A percentile compares a stretch with the other conserved stretches of the same genome.
Evolutionary conservation across 2,329 filamentous ascomycete species (phyloP).

Genomic region (Ploettnerulaceae sp.): DNA sequence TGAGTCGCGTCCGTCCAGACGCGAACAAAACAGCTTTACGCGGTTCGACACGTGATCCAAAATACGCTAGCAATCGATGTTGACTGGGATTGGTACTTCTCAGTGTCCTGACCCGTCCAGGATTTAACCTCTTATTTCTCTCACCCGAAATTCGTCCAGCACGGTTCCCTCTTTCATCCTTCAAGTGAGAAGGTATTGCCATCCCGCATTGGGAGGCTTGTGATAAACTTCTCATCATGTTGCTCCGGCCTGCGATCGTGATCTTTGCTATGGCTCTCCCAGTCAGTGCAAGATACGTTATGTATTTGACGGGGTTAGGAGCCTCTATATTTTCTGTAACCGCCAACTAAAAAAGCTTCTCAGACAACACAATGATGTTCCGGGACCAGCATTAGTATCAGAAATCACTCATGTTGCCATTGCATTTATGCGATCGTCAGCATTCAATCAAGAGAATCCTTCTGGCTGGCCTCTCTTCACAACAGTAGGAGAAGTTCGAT

Average conservation of each 20-base stretch:
- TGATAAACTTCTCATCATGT: neutral
- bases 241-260: neutral
- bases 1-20: conserved; percentile 23
- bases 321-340: neutral
- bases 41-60: conserved; percentile 13
- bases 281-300: conserved; percentile 26
- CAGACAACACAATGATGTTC: conserved; percentile 35
- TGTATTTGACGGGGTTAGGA: conserved; percentile 28
- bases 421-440: conserved; percentile 51
- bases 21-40: conserved; percentile 22
- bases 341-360: conserved; percentile 2
- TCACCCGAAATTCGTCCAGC: no score
- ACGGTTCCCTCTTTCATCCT: neutral
- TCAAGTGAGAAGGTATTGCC: no score
- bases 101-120: no score
- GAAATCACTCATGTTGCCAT: conserved; percentile 53
- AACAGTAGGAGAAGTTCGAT: conserved; percentile 43
- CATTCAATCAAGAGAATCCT: conserved; percentile 43
- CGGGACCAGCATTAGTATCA: conserved; percentile 28
- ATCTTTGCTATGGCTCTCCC: conserved; percentile 3
- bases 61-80: neutral
- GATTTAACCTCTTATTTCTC: no score
- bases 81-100: no score
- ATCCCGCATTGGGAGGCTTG: neutral
- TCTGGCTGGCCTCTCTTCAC: conserved; percentile 49